Base-by-base conservation (phyloP, 805 yeast genomes). In the Candida xiaguanensis region DNA sequence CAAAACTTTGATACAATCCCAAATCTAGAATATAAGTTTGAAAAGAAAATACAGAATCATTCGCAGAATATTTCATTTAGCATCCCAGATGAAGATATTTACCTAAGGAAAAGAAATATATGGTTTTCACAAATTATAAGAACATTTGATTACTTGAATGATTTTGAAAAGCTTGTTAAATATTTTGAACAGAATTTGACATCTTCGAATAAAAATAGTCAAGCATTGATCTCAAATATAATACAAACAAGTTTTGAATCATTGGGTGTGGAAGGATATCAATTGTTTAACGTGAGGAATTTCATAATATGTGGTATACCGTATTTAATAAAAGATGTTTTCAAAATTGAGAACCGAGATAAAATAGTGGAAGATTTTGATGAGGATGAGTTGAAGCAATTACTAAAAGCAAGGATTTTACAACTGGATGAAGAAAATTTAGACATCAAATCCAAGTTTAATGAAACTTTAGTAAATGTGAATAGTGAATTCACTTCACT, bases 401-500 rank as follows among this genome's bases (percentile, higher is more conserved):
- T 46, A 17, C 61, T 68, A 29, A 41, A 61, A 5, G 58, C 61
- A 34, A 53, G 61, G 26, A 58, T 65, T 34, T 49, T n/a, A 12
- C 13, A 34, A 14, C 3, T 7, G 4, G 14, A 8, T 4, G n/a
- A 9, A 19, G 30, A 34, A 12, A n/a, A 26, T 7, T 5, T 34
- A 12, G 9, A 34, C 11, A 20, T 27, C 8, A 28, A n/a, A 16
- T 11, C 23, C 5, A 50, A 53, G 29, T 53, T 67, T 39, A 51
- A 55, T 31, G 55, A 60, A 7, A 67, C 63, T 42, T 49, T 68
- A 26, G 48, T 59, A 32, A 50, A 57, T 34, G 47, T 63, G 20
- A 65, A 63, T 44, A 41, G 61, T 16, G 73, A 68, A 44, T 67
- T 68, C 43, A 60, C 67, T 1, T 64, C 72, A 1, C 44, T 68